phyloP scores from a whole-genome alignment of 2,329 filamentous ascomycete genomes.

The Pseudovirgaria hyperparasitica region DNA sequence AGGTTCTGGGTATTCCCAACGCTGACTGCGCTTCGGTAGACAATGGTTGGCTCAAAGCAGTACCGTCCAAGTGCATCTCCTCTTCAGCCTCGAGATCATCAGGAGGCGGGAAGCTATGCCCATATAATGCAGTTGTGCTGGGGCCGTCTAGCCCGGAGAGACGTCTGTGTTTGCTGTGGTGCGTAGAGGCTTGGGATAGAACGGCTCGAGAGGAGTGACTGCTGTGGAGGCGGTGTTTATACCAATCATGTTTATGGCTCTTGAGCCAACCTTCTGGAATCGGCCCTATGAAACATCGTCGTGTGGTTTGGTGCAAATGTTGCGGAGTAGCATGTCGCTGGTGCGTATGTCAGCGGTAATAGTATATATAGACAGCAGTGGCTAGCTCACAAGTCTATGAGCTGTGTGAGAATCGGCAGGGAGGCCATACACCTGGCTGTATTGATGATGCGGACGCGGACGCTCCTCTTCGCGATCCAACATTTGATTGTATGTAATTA shows the following conservation, averaged over 20 bases:
- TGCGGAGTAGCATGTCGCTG: constrained; percentile 48
- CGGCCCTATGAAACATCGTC: constrained; percentile 52
- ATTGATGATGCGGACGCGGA: too few relatives aligned
- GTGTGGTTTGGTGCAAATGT: constrained; percentile 48
- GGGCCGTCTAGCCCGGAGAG: constrained; percentile 28
- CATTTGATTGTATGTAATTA: too few relatives aligned
- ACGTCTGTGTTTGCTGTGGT: constrained; percentile 30
- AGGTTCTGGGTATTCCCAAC: constrained; percentile 16
- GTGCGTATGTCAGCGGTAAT: constrained; percentile 7
- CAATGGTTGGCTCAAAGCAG: not conserved
- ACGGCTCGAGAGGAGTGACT: constrained; percentile 30
- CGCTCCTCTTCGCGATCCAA: too few relatives aligned
- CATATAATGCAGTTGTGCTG: constrained; percentile 23
- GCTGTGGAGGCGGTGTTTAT: constrained; percentile 36
- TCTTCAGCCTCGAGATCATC: constrained; percentile 18
- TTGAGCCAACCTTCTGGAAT: constrained; percentile 54
- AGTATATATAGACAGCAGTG: constrained; percentile 1
- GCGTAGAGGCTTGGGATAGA: constrained; percentile 42
- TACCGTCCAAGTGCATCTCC: constrained; percentile 6
- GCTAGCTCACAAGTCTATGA: constrained; percentile 34
- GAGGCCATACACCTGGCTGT: too few relatives aligned
- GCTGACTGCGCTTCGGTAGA: constrained; percentile 13
- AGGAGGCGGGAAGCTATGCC: constrained; percentile 30
- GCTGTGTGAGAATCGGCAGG: constrained; percentile 44
- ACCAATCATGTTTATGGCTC: constrained; percentile 51